Evolutionary conservation across 495 filamentous ascomycete species (phyloP), one percentile per base, ranked within the genome.

Genomic region (Penicillium mononematosum): DNA sequence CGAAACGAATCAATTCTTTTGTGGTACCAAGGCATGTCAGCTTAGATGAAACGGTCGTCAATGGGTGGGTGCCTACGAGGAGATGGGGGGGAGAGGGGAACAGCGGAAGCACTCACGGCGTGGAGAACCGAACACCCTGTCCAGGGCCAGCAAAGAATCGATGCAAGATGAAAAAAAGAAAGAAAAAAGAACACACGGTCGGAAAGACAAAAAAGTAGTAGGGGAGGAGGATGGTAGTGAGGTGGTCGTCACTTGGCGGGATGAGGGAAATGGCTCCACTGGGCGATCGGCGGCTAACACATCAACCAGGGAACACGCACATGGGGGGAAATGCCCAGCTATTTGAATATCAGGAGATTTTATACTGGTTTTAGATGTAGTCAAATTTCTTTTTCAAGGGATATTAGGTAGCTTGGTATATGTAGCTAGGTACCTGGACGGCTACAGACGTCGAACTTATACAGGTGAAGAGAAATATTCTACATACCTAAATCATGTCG

Each of bases 211-310:
- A 25, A 59, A 54, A 58, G 59, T 45, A 48, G 63, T 48, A 44
- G 52, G 55, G 48, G 53, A 62, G 48, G 55, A 63, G 57, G 50
- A 60, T 65, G 57, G 57, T 56, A 56, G 61, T 61, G 53, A 72
- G 70, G 69, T 73, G 68, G 71, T 71, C 66, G 69, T 70, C 66
- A 64, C 66, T 64, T 64, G 68, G 70, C 66, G 70, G 70, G 70
- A 73, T 67, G 66, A 59, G 46, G 53, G 64, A 67, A 55, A 47
- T 55, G 53, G 70, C 70, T 73, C 71, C 73, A 73, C 68, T 68
- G 68, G 60, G 62, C 71, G 73, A 76, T 76, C 73, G 63, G 70
- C 73, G 68, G 68, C 65, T 75, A 70, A 70, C 61, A 66, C 61
- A 66, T 63, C 62, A 69, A 60, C 67, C 48, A 61, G 52, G 60